These are phyloP conservation scores for Cordia subcordata DNA, from an alignment of 257 asterid species.

Conservation along the genomic window DNA sequence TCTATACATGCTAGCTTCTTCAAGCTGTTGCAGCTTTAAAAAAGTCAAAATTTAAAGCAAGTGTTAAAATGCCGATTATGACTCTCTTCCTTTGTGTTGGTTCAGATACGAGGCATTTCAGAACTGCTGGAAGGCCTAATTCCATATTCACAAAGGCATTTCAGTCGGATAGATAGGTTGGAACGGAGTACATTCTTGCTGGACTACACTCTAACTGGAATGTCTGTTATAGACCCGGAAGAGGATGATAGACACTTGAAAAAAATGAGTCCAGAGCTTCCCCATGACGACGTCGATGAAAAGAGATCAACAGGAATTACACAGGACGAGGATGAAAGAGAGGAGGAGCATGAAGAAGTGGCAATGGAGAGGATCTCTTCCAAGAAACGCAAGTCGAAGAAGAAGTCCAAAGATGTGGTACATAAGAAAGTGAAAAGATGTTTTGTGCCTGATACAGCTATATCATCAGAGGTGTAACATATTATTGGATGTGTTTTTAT, in stretches of 20 bases:
- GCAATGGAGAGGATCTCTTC: conserved; percentile 16
- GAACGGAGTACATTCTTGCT: conserved; percentile 71
- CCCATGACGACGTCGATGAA: conserved; percentile 21
- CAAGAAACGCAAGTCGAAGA: conserved; percentile 53
- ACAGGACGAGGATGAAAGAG: conserved; percentile 16
- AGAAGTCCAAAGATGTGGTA: conserved; percentile 40
- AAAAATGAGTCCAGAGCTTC: conserved; percentile 20
- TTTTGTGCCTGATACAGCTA: conserved; percentile 24
- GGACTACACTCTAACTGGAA: conserved; percentile 66
- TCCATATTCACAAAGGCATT: conserved; percentile 85
- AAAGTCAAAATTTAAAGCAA: no score
- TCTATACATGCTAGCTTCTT: no score
- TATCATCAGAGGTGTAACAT: conserved; percentile 29
- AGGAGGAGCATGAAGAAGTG: conserved; percentile 16
- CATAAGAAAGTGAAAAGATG: conserved; percentile 51
- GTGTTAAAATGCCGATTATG: no score
- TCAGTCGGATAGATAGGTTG: conserved; percentile 61
- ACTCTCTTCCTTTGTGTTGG: background rate
- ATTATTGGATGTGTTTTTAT: background rate
- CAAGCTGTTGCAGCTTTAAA: no score
- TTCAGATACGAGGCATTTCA: conserved; percentile 66
- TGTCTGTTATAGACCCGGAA: conserved; percentile 83
- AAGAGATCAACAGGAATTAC: conserved; percentile 12
- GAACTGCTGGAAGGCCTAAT: conserved; percentile 79
- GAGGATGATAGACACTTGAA: conserved; percentile 19